Conservation (phyloP, 225 moss, liverwort and hornwort species). For the Rhytidiadelphus loreus region DNA sequence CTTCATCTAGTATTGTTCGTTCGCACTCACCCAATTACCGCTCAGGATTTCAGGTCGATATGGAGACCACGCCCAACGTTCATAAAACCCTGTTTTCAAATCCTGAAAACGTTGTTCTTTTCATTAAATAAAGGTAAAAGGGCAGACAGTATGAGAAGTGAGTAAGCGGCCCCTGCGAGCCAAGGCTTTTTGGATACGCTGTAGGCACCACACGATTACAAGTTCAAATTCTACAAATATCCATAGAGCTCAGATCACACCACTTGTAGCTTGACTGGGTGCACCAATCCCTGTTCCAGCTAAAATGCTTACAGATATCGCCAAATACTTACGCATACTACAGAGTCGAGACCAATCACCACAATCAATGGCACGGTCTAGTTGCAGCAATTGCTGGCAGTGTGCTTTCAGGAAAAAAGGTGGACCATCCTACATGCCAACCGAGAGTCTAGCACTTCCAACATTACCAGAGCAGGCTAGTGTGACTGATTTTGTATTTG, state of each 20-base stretch:
- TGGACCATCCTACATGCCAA: background rate
- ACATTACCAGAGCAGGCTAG: background rate
- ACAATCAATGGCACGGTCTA: background rate
- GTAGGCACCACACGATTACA: background rate
- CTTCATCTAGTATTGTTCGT: background rate
- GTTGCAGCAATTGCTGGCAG: slow-evolving; percentile 21
- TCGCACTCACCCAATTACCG: background rate
- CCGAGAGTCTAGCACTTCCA: background rate
- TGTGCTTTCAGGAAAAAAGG: slow-evolving; percentile 1
- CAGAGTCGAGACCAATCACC: background rate
- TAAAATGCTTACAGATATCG: slow-evolving; percentile 6
- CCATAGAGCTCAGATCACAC: background rate
- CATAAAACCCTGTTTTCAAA: background rate
- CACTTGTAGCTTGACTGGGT: slow-evolving; percentile 1
- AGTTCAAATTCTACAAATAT: slow-evolving; percentile 12
- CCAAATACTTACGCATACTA: background rate
- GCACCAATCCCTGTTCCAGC: slow-evolving; percentile 10
- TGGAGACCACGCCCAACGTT: background rate
- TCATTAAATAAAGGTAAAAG: background rate
- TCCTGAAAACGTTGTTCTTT: background rate
- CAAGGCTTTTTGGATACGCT: background rate
- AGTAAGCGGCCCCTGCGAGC: background rate
- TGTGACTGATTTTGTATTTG: background rate
- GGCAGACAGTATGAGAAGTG: background rate
- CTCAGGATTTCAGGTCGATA: too few species aligned